phyloP scores from a whole-genome alignment of 176 grass and related monocot species.

The Oryza nivara region DNA sequence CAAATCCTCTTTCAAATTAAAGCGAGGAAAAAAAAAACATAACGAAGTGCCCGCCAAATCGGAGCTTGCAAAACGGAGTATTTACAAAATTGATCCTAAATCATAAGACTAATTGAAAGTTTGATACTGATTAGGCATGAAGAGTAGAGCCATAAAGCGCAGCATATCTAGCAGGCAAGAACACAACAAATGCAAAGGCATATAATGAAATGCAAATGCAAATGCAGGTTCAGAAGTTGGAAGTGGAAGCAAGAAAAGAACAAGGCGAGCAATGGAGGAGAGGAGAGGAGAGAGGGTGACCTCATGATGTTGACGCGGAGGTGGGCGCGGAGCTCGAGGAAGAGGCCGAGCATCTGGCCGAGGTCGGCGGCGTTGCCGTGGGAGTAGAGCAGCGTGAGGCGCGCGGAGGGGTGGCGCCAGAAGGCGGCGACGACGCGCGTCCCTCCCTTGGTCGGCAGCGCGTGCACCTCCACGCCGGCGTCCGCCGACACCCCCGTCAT shows the following conservation, averaged over 20 bases:
- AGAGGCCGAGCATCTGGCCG: conserved; percentile 96
- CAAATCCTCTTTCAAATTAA: not conserved
- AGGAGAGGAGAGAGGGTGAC: conserved; percentile 34
- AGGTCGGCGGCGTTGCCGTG: conserved; percentile 98
- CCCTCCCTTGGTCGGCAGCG: conserved; percentile 63
- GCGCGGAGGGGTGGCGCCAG: conserved; percentile 79
- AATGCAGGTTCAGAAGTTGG: not conserved
- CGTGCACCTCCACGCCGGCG: conserved; percentile 63
- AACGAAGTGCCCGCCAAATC: conserved; percentile 21
- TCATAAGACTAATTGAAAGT: not conserved
- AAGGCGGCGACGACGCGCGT: conserved; percentile 81
- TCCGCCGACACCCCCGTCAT: conserved; percentile 62
- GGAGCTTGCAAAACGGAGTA: not conserved
- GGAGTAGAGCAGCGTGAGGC: conserved; percentile 88
- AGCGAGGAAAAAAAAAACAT: not conserved
- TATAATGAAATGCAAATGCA: not conserved
- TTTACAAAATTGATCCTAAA: not conserved
- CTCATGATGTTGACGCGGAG: conserved; percentile 99
- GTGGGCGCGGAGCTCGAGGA: conserved; percentile 90
- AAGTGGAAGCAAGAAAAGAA: not conserved
- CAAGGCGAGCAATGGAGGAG: not conserved
- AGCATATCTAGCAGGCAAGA: not conserved
- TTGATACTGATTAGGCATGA: conserved; percentile 1
- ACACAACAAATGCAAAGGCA: not conserved
- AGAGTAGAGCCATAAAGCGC: not conserved